A percentile compares a stretch with the other conserved stretches of the same genome.
These are phyloP conservation scores for Pyrenula aspistea DNA, from an alignment of 495 filamentous ascomycete species.

Conservation along the genomic window DNA sequence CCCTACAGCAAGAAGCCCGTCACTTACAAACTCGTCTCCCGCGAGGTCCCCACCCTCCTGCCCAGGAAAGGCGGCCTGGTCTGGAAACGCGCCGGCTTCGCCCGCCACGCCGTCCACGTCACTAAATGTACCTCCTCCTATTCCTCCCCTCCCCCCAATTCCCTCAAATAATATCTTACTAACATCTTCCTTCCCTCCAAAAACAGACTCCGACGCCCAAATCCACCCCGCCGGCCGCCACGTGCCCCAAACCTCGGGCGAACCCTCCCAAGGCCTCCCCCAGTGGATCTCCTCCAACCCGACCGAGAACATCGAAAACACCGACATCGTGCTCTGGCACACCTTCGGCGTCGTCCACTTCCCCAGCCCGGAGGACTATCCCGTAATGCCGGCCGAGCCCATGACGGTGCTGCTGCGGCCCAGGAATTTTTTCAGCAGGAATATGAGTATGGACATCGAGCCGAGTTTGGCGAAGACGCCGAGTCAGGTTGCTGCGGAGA, in stretches of 20 bases:
- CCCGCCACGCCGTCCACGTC: slow-evolving; percentile 81
- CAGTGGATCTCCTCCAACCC: slow-evolving; percentile 73
- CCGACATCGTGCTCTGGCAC: slow-evolving; percentile 89
- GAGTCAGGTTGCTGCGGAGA: slow-evolving; percentile 46
- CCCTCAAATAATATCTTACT: not conserved
- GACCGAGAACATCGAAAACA: slow-evolving; percentile 64
- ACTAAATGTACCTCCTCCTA: slow-evolving; percentile 64
- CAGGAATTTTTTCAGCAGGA: slow-evolving; percentile 76
- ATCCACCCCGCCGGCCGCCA: slow-evolving; percentile 87
- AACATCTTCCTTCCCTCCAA: not conserved
- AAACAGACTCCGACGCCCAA: slow-evolving; percentile 72
- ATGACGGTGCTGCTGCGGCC: slow-evolving; percentile 78
- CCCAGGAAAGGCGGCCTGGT: slow-evolving; percentile 76
- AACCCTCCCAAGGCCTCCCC: slow-evolving; percentile 65
- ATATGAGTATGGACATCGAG: slow-evolving; percentile 79
- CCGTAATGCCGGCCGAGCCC: slow-evolving; percentile 87
- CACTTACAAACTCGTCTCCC: slow-evolving; percentile 84
- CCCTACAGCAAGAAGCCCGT: slow-evolving; percentile 76
- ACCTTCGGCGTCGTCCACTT: slow-evolving; percentile 93
- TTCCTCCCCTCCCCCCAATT: not conserved
- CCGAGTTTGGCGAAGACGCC: slow-evolving; percentile 68
- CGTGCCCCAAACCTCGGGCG: slow-evolving; percentile 85
- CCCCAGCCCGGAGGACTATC: slow-evolving; percentile 86
- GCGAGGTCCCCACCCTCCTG: slow-evolving; percentile 69
- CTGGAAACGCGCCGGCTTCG: slow-evolving; percentile 91